Conservation (phyloP, 176 grass and related monocot species). For the Ampelocalamus luodianensis region DNA sequence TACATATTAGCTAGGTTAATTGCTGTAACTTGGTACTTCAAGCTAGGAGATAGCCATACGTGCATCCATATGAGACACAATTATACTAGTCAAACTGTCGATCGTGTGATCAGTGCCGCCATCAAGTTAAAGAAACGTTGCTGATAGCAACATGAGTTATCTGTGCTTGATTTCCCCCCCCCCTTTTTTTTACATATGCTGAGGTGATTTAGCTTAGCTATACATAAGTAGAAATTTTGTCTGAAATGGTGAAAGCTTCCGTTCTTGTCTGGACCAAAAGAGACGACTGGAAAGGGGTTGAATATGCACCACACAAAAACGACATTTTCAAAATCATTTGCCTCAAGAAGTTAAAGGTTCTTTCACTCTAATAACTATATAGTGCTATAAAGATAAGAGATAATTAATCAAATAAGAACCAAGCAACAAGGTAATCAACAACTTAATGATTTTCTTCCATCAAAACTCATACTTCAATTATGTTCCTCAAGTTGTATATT, state of each 20-base stretch:
- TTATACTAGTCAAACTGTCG: neutral
- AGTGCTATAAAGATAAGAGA: no score
- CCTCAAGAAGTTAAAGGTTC: no score
- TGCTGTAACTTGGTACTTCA: neutral
- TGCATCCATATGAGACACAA: neutral
- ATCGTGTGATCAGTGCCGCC: no score
- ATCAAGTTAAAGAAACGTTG: neutral
- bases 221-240: neutral
- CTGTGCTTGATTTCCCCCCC: neutral
- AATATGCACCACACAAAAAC: no score
- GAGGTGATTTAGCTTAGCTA: neutral
- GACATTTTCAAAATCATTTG: no score
- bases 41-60: neutral
- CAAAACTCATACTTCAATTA: no score
- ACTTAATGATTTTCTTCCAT: no score
- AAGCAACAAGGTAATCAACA: no score
- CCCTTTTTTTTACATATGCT: neutral
- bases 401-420: no score
- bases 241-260: neutral
- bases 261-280: neutral
- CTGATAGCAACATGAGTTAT: constrained; percentile 28
- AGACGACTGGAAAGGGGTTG: no score
- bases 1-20: constrained; percentile 31
- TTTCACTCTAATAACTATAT: no score
- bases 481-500: no score